These are phyloP conservation scores for Melaleuca quinquenervia DNA, from an alignment of 345 rosid genomes.

Conservation along the genomic window DNA sequence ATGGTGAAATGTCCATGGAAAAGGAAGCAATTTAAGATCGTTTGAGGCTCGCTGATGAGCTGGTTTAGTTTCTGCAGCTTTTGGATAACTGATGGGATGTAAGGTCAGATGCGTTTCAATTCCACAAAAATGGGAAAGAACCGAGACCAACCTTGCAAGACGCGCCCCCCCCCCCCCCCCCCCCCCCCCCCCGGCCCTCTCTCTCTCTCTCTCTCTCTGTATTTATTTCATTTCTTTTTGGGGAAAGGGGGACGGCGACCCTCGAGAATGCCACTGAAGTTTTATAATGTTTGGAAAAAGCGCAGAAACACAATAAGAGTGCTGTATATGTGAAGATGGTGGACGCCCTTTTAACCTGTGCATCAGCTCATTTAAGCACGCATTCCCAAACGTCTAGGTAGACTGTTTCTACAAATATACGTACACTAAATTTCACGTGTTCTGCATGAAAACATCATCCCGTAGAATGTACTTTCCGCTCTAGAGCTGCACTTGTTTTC, in stretches of 20 bases:
- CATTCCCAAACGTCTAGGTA: neutral
- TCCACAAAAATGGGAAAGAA: neutral
- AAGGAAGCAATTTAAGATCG: neutral
- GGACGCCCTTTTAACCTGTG: neutral
- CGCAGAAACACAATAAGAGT: neutral
- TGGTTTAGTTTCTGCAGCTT: neutral
- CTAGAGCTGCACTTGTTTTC: neutral
- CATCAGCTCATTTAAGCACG: neutral
- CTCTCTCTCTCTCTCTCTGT: neutral
- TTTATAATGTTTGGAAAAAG: neutral
- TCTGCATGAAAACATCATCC: neutral
- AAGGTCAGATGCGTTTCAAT: neutral
- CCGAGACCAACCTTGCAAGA: neutral
- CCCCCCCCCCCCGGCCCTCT: fast-evolving
- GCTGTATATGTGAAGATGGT: neutral
- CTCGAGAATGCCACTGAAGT: neutral
- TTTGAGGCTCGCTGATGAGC: neutral
- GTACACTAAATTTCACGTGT: neutral
- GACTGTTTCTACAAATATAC: neutral
- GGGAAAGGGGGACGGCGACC: neutral
- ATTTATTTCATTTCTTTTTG: neutral
- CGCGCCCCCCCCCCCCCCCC: neutral
- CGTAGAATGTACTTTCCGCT: neutral
- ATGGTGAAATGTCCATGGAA: neutral
- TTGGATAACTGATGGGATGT: neutral